Base-by-base conservation (phyloP, 23 red algal genomes). In the Gracilaria gracilis region DNA sequence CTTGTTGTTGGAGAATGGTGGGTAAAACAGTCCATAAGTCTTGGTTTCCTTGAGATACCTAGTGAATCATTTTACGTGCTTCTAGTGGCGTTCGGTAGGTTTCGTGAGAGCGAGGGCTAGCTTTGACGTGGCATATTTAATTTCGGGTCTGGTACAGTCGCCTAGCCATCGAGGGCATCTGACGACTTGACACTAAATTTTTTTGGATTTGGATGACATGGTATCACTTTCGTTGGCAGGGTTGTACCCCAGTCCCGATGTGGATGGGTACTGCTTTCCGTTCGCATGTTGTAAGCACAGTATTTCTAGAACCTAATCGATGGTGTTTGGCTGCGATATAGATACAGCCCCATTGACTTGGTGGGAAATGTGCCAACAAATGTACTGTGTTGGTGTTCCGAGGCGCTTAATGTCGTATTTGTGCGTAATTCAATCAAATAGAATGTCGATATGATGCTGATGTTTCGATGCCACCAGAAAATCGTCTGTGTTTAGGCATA, bases 401-500 rank as follows among this genome's bases (percentile, higher is more conserved):
- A 38, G 65, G 5, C 65, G 2, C 7, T 19, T 35, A 17, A 33
- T 70, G 28, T 33, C 14, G 25, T 70, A 70, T 13, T 70, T 70
- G 3, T 34, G 65, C 17, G 4, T 2, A 2, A 70, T 2, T 35
- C 34, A 25, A 4, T 33, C 9, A 25, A 70, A 70, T 35, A 70
- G 65, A 4, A 25, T 35, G 65, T 70, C 27, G 7, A 70, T 35
- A 25, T 2, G 65, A 8, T 28, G 23, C 2, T 38, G 4, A 25
- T 28, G 14, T 4, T 9, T 33, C 1, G 65, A 16, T 4, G 24
- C 17, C 5, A 70, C 28, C 14, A 70, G 4, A 16, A 36, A 70
- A 7, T 70, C 65, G 17, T 70, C 65, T 7, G 34, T 70, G 27
- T 70, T 70, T 4, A 70, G 65, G 17, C 65, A 70, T 35, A 70